Base-by-base conservation (phyloP, 2,329 filamentous ascomycete species). In the Pseudogymnoascus sp. region DNA sequence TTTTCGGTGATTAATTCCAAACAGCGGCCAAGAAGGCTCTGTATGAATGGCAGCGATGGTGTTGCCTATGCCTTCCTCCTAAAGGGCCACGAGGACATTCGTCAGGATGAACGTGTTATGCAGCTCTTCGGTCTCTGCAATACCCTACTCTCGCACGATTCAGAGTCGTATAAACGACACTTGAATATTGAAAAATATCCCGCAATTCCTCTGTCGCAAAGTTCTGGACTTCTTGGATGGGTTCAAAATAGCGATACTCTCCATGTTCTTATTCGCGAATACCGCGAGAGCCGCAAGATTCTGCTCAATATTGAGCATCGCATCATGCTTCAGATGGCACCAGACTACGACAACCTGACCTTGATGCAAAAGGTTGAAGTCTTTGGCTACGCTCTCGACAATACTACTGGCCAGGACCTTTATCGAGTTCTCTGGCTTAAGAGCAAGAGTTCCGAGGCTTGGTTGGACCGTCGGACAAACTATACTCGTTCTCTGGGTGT, bases 281-380 rank as follows among this genome's bases (percentile, higher is more conserved):
- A 99, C 74, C 90, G 95, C 66, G 96, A 99, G 75, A 96, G 90
- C 69, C 87, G 95, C 62, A 96, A 97, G 79, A 99, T 99, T 68
- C 79, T 99, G 40, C 87, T 99, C 68, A 99, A 99, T 73, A 99
- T 99, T 67, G 95, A 99, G 78, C 95, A 99, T 74, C 89, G 96
- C 47, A 99, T 99, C 74, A 99, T 99, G 95, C 81, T 99, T 63
- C 96, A 99, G 75, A 99, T 99, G 95, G 95, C 95, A 24, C 96
- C 95, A 0, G 95, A 99, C 74, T 99, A 97, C 72, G 95, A 99
- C 73, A 97, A 96, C 71, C 86, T 99, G 56, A 97, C 96, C 0
- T 84, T 99, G 37, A 97, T 99, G 95, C 96, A 99, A 74, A 99
- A 99, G 78, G 96, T 99, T 0, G 96, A 99, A 76, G 95, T 99